Evolutionary conservation across 1,139 yeast species (phyloP).

Genomic region (Arxiozyma heterogenica): DNA sequence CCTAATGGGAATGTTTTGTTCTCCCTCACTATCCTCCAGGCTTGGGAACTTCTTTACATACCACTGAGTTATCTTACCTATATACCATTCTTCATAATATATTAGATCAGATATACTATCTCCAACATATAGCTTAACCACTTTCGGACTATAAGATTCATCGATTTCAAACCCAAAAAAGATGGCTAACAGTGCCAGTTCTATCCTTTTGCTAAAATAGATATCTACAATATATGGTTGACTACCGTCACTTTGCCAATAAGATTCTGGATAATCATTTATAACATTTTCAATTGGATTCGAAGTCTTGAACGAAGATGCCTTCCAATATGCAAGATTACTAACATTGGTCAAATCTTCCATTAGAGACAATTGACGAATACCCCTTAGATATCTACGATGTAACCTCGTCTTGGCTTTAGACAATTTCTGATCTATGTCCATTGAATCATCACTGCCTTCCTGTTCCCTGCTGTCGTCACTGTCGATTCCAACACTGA

Average conservation of each 20-base stretch:
- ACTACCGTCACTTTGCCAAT: constrained; percentile 96
- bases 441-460: neutral
- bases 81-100: constrained; percentile 58
- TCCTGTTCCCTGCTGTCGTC: neutral
- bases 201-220: constrained; percentile 71
- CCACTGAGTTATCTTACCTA: constrained; percentile 83
- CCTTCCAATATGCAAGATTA: constrained; percentile 75
- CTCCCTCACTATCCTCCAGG: constrained; percentile 41
- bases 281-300: constrained; percentile 62
- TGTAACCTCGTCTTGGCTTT: neutral
- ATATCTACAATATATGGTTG: constrained; percentile 80
- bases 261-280: constrained; percentile 64
- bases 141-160: constrained; percentile 88
- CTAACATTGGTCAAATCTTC: constrained; percentile 53
- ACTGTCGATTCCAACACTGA: neutral
- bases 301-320: constrained; percentile 68
- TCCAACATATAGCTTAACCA: constrained; percentile 67
- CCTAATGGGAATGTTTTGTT: constrained; percentile 48
- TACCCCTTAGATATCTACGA: neutral
- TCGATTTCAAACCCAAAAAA: constrained; percentile 58
- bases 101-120: constrained; percentile 76
- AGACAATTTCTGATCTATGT: neutral
- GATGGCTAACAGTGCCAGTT: constrained; percentile 59
- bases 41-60: constrained; percentile 49
- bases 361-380: constrained; percentile 3